Evolutionary conservation across 1,284 basidiomycete species (phyloP), one percentile per base, ranked within the genome.

Genomic region (Dichomitus squalens): DNA sequence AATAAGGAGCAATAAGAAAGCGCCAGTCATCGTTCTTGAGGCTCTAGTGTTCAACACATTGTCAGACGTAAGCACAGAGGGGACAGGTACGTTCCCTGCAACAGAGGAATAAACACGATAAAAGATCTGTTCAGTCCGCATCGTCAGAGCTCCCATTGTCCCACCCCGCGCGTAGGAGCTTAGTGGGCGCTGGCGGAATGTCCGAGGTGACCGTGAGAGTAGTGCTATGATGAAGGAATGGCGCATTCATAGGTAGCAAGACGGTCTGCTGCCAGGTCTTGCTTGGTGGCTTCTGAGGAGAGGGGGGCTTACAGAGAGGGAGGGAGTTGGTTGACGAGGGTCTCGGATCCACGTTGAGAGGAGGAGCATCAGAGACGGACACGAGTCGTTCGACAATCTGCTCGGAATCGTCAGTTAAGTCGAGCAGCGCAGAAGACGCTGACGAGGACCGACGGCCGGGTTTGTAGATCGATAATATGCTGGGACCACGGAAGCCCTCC

Each of bases 81-180:
- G 14, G 43, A 21, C 25, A 49, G 40, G 47, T 25, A 50, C 53
- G 47, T 38, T 43, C 12, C 29, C 48, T 11, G 41, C 31, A 40
- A 41, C 39, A 41, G 36, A 49, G 49, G 14, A 20, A 39, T 34
- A 35, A 52, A 29, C 35, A 16, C 23, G 35, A 50, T 57, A 49
- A 40, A 21, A 27, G 38, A 49, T 47, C 29, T 25, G 31, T 43
- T 51, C 61, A 68, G 60, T 66, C 66, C 61, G 58, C 66, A 56
- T 83, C 82, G 34, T 82, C 84, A 34, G 75, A 73, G 64, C 79
- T 60, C 16, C 53, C 51, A 39, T 58, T 78, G 63, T 85, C 83
- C 84, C 84, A 86, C n/a, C 83, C 82, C 39, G 83, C 83, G 51
- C 78, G 75, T 59, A 82, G 72, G 49, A 86, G 77, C 67, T 73